phyloP scores from a whole-genome alignment of 345 rosid species.

The Sonneratia alba region DNA sequence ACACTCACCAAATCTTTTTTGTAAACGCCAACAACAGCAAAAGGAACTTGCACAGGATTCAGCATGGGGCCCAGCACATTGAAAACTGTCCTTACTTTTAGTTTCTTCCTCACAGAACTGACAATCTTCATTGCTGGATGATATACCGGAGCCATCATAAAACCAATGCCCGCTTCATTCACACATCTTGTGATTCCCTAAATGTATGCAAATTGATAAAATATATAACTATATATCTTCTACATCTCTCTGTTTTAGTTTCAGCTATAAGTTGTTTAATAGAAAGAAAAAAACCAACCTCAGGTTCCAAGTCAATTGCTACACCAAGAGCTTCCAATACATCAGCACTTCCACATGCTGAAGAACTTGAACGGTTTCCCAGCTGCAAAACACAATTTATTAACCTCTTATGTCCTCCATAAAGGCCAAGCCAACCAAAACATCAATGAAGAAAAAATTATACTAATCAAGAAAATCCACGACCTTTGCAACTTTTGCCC shows the following conservation, averaged over 20 bases:
- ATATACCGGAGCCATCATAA: conserved; percentile 82
- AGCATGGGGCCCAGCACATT: conserved; percentile 88
- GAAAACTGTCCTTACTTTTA: conserved; percentile 77
- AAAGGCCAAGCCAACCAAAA: neutral
- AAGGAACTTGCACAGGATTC: conserved; percentile 78
- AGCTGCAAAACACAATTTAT: conserved; percentile 38
- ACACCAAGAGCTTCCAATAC: conserved; percentile 80
- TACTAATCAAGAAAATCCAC: neutral
- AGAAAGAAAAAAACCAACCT: conserved; percentile 27
- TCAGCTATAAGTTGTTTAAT: neutral
- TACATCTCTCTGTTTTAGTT: neutral
- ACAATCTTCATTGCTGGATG: conserved; percentile 95
- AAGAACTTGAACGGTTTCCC: conserved; percentile 95
- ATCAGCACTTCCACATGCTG: conserved; percentile 98
- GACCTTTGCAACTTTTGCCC: conserved; percentile 96
- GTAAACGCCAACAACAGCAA: conserved; percentile 88
- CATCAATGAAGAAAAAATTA: neutral
- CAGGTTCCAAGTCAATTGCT: conserved; percentile 64
- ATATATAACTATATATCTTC: neutral
- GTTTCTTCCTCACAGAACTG: conserved; percentile 70
- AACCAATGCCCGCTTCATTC: conserved; percentile 78
- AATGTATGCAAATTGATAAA: neutral
- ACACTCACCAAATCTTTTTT: conserved; percentile 55
- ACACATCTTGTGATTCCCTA: conserved; percentile 67
- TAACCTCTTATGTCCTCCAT: neutral